phyloP scores from a whole-genome alignment of 257 asterid species.

The Nicotiana tomentosiformis region DNA sequence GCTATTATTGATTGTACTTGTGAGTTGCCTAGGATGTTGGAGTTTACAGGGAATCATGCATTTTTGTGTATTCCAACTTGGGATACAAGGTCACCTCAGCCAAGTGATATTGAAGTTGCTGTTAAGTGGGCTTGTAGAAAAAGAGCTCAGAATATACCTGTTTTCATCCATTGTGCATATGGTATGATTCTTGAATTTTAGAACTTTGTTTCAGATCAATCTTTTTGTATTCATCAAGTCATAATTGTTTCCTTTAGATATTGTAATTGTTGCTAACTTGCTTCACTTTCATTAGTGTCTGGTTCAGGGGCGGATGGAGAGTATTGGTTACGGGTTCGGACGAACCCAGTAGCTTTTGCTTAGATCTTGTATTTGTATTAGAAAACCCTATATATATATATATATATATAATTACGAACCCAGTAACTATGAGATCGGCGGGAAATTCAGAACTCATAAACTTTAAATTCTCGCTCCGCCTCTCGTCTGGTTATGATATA shows the following conservation, averaged over 20 bases:
- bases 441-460: too few relatives aligned
- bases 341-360: too few relatives aligned
- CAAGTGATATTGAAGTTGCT: slow-evolving; percentile 79
- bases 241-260: neutral
- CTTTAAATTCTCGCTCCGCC: too few relatives aligned
- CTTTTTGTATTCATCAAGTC: neutral
- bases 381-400: too few relatives aligned
- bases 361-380: too few relatives aligned
- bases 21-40: slow-evolving; percentile 75
- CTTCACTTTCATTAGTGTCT: neutral
- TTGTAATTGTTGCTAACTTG: neutral
- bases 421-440: too few relatives aligned
- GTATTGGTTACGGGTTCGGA: too few relatives aligned
- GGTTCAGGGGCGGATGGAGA: neutral
- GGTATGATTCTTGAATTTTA: slow-evolving; percentile 35
- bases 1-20: slow-evolving; percentile 92
- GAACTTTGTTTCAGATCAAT: neutral
- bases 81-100: slow-evolving; percentile 85
- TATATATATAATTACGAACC: too few relatives aligned
- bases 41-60: slow-evolving; percentile 44
- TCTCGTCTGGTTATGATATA: too few relatives aligned
- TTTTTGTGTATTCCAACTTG: slow-evolving; percentile 85
- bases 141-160: slow-evolving; percentile 64
- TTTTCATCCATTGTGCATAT: slow-evolving; percentile 86
- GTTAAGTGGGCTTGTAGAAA: slow-evolving; percentile 94